phyloP scores from a whole-genome alignment of 2,329 filamentous ascomycete genomes.

The Fragosphaeria purpurea region DNA sequence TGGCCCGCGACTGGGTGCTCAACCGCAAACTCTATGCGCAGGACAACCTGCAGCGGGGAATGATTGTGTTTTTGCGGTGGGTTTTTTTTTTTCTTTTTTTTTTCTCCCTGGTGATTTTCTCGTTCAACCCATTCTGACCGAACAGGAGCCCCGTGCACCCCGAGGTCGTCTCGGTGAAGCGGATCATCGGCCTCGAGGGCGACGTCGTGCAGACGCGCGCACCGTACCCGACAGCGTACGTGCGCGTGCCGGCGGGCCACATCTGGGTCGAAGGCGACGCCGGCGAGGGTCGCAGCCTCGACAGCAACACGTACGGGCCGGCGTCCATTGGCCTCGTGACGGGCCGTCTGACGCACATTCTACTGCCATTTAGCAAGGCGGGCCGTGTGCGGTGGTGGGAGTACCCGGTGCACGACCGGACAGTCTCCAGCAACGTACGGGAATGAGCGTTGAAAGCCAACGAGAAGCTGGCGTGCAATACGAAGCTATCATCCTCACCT shows the following conservation, averaged over 20 bases:
- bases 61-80: conserved; percentile 63
- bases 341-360: conserved; percentile 61
- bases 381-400: conserved; percentile 50
- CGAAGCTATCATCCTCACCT: too few species aligned
- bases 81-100: conserved; percentile 12
- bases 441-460: too few species aligned
- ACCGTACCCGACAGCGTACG: conserved; percentile 44
- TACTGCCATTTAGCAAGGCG: conserved; percentile 57
- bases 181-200: conserved; percentile 71
- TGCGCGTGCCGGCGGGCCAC: conserved; percentile 70
- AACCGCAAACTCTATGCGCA: conserved; percentile 50
- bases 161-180: conserved; percentile 63
- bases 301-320: conserved; percentile 88
- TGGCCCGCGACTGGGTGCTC: conserved; percentile 44
- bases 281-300: conserved; percentile 55
- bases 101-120: too few species aligned
- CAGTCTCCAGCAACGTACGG: background rate
- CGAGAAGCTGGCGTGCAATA: too few species aligned
- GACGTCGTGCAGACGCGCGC: conserved; percentile 60
- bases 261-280: conserved; percentile 95
- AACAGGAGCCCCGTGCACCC: conserved; percentile 61
- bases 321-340: conserved; percentile 65
- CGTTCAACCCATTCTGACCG: background rate
- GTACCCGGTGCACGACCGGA: conserved; percentile 19
- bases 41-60: conserved; percentile 54